phyloP scores from a whole-genome alignment of 768 basidiomycete species.

The Kwoniella mangroviensis region DNA sequence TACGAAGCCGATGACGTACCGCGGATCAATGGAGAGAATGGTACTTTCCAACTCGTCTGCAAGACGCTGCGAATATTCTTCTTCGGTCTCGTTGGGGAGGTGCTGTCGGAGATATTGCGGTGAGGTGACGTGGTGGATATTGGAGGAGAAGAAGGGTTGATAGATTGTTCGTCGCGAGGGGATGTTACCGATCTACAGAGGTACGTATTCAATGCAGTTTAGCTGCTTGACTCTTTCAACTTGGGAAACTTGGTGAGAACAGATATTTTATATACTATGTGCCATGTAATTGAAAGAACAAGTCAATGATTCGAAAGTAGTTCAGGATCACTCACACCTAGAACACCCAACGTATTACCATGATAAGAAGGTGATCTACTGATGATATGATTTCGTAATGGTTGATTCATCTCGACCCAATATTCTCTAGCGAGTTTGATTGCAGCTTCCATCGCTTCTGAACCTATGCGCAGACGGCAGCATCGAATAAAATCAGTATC shows the following conservation, averaged over 20 bases:
- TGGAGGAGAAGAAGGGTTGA: constrained; percentile 18
- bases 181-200: constrained; percentile 15
- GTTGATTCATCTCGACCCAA: constrained; percentile 34
- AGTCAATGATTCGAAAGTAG: no score
- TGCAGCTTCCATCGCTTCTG: constrained; percentile 41
- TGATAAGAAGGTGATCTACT: constrained; percentile 40
- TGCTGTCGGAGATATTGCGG: constrained; percentile 24
- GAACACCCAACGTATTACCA: constrained; percentile 39
- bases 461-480: constrained; percentile 3
- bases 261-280: no score
- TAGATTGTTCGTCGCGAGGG: constrained; percentile 27
- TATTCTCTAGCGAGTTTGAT: constrained; percentile 45
- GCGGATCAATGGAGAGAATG: constrained; percentile 30
- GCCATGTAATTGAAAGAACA: no score
- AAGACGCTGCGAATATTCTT: constrained; percentile 29
- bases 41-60: constrained; percentile 38
- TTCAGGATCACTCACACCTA: constrained; percentile 13
- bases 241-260: no score
- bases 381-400: constrained; percentile 33
- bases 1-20: constrained; percentile 41
- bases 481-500: background rate
- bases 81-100: constrained; percentile 26
- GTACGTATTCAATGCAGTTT: no score
- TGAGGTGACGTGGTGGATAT: constrained; percentile 32
- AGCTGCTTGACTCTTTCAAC: no score